Conservation (phyloP, 352 stramenopile genomes). For the Lagenidium giganteum region DNA sequence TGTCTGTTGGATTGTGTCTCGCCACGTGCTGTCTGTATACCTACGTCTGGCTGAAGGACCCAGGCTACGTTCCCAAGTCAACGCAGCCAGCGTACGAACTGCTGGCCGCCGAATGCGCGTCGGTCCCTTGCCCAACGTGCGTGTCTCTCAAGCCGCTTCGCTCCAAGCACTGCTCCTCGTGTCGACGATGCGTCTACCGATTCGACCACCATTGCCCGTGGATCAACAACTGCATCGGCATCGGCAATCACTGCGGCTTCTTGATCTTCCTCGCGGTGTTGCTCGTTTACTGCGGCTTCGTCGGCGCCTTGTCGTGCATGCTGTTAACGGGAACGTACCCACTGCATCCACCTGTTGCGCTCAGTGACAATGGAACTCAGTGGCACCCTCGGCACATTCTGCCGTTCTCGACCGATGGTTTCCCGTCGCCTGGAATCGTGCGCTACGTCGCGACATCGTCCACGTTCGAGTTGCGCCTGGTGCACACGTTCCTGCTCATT, state of each 20-base stretch:
- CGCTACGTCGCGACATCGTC: conserved; percentile 16
- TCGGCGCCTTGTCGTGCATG: conserved; percentile 37
- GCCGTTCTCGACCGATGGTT: not conserved
- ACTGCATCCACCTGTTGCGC: conserved; percentile 20
- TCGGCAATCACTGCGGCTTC: conserved; percentile 70
- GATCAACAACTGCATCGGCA: conserved; percentile 83
- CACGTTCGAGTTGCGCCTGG: conserved; percentile 36
- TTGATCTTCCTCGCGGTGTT: conserved; percentile 59
- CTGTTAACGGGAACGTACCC: conserved; percentile 41
- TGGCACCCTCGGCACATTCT: conserved; percentile 21
- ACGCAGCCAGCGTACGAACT: conserved; percentile 64
- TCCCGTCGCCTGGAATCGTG: conserved; percentile 5
- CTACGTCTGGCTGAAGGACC: conserved; percentile 77
- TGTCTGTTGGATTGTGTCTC: conserved; percentile 29
- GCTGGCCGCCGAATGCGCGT: conserved; percentile 55
- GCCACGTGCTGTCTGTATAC: conserved; percentile 59
- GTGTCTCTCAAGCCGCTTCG: conserved; percentile 68
- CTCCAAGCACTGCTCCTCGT: conserved; percentile 81
- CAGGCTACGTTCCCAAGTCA: conserved; percentile 63
- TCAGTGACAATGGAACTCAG: not conserved
- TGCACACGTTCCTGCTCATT: conserved; percentile 54
- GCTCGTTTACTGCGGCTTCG: conserved; percentile 37
- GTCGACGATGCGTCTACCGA: conserved; percentile 67
- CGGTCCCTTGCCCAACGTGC: conserved; percentile 73
- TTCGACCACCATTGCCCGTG: conserved; percentile 86